Evolutionary conservation across 805 yeast genomes (phyloP), one percentile per base, ranked within the genome.

Genomic region (Lipomyces kockii): DNA sequence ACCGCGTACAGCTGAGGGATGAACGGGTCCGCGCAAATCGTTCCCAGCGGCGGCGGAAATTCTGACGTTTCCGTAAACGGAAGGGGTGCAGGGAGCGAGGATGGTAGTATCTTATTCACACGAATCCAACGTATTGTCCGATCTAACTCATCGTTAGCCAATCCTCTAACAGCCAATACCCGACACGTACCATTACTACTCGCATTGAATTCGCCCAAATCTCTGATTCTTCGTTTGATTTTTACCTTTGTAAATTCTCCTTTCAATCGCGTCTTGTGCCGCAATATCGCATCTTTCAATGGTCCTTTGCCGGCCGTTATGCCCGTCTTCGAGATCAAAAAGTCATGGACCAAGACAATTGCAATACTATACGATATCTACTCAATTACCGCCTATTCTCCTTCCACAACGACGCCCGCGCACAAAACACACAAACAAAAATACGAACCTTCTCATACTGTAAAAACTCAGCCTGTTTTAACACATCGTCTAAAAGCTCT

Each of bases 301-400:
- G 94, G 90, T 69, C 89, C 92, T 74, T 92, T 93, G 6, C 96
- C 96, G 83, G 92, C 89, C 76, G 92, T 96, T 67, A 94, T 89
- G 11, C 96, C 95, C 34, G 86, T 83, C 70, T 87, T 85, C 5
- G 94, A 84, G 65, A 95, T 83, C 5, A 93, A 77, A 62, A 92
- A 80, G 79, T 94, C 99, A 75, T 94, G 97, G 0, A 89, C 89
- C 78, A 94, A 78, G 8, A 94, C 80, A 62, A 88, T 69, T 1
- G 90, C 85, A 59, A 90, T 77, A 17, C 82, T 79, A 62, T 84
- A 85, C 12, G 84, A 84, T 27, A 89, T 74, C 66, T 83, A 83
- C 29, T 27, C 83, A 43, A 86, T 87, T 51, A 79, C 73, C 29
- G 78, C 82, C 70, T n/a, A 25, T n/a, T n/a, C 22, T 14, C 35